phyloP scores from a whole-genome alignment of 2,329 filamentous ascomycete species.

The Sporothrix curviconia region DNA sequence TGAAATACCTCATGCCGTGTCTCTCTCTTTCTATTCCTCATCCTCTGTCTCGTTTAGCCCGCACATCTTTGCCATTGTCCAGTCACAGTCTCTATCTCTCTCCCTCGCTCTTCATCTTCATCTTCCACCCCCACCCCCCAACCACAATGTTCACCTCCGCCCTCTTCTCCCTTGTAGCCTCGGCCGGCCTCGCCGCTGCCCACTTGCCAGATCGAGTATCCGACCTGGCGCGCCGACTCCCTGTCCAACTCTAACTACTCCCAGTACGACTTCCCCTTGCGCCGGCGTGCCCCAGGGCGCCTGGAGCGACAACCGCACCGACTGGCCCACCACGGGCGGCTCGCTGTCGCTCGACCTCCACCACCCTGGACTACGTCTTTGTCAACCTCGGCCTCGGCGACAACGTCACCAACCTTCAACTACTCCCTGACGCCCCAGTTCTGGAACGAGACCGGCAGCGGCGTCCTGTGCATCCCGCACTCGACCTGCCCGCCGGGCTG shows the following conservation, averaged over 20 bases:
- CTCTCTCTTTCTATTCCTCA: no score
- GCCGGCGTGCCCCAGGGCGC: constrained; percentile 39
- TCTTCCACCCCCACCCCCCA: neutral
- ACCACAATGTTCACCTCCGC: constrained; percentile 25
- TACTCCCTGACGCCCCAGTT: constrained; percentile 55
- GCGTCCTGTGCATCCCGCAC: constrained; percentile 59
- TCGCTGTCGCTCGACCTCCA: constrained; percentile 42
- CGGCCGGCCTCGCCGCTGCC: constrained; percentile 34
- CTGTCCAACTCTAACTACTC: constrained; percentile 38
- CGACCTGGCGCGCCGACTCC: constrained; percentile 43
- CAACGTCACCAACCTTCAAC: constrained; percentile 59
- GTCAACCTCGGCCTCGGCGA: constrained; percentile 44
- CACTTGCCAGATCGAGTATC: constrained; percentile 45
- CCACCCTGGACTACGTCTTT: constrained; percentile 48
- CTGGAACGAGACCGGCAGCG: constrained; percentile 53
- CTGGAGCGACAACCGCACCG: constrained; percentile 38
- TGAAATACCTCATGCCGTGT: no score
- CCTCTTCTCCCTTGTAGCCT: constrained; percentile 29
- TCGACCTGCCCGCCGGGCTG: constrained; percentile 46
- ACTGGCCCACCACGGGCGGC: constrained; percentile 48
- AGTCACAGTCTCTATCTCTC: neutral
- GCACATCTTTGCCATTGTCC: neutral
- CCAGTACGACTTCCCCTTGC: constrained; percentile 47
- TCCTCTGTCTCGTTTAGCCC: no score
- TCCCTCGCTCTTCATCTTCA: neutral